Conservation (phyloP, 1,139 yeast genomes). For the Geotrichum histeridarum region DNA sequence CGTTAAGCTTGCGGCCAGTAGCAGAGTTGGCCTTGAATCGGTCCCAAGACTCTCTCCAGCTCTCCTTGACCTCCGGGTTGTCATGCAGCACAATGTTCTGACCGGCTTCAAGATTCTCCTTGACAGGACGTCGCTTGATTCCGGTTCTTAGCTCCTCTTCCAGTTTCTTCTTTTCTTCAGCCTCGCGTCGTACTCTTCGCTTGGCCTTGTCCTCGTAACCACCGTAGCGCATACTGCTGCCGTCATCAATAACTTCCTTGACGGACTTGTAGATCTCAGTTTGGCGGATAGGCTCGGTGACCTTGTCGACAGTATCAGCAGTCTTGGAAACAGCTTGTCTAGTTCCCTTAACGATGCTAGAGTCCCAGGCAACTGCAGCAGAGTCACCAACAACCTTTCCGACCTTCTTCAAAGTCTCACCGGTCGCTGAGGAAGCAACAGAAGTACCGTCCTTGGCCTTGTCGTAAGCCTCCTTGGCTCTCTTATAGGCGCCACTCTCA, state of each 20-base stretch:
- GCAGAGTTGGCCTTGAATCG: constrained; percentile 48
- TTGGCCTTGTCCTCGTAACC: constrained; percentile 85
- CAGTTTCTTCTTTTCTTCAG: constrained; percentile 34
- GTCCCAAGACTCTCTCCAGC: constrained; percentile 60
- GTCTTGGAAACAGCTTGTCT: constrained; percentile 74
- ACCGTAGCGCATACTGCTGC: constrained; percentile 82
- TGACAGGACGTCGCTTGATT: constrained; percentile 53
- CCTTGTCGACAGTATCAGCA: constrained; percentile 71
- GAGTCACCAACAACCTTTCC: constrained; percentile 92
- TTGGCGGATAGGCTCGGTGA: constrained; percentile 88
- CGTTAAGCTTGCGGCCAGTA: constrained; percentile 60
- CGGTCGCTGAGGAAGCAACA: constrained; percentile 58
- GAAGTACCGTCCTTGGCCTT: constrained; percentile 52
- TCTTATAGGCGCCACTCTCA: constrained; percentile 88
- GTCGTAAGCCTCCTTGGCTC: constrained; percentile 89
- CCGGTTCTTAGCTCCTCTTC: constrained; percentile 62
- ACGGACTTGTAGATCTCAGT: constrained; percentile 88
- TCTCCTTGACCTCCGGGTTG: constrained; percentile 65
- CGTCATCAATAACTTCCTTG: constrained; percentile 86
- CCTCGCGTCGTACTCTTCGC: constrained; percentile 62
- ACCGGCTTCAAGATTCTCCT: constrained; percentile 83
- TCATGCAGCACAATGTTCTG: constrained; percentile 77
- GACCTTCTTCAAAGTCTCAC: constrained; percentile 77
- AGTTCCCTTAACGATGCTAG: constrained; percentile 84
- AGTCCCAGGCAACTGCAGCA: constrained; percentile 94